Percentiles rank a stretch among this genome's conserved stretches.
These are phyloP conservation scores for Acanthamoeba sp. DNA, from an alignment of 208 protist genomes.

Conservation along the genomic window DNA sequence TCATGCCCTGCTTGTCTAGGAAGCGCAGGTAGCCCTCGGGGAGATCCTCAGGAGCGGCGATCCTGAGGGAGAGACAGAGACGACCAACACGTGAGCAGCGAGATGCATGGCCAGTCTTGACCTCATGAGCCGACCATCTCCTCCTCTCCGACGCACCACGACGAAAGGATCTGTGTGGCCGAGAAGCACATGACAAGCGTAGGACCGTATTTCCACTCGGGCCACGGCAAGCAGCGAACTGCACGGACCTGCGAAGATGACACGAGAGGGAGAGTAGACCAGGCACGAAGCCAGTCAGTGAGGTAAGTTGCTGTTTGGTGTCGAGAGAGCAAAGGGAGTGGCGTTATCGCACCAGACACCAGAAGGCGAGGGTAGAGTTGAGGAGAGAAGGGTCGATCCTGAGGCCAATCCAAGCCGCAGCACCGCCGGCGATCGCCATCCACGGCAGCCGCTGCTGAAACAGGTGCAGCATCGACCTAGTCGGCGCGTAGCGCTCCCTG, in stretches of 20 bases:
- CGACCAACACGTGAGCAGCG: not conserved
- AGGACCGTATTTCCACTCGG: slow-evolving; percentile 17
- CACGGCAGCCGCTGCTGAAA: slow-evolving; percentile 61
- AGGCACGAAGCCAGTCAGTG: no score
- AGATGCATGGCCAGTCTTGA: not conserved
- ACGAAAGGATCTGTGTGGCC: slow-evolving; percentile 47
- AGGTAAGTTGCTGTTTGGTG: not conserved
- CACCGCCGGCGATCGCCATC: slow-evolving; percentile 17
- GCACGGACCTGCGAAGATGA: slow-evolving; percentile 32
- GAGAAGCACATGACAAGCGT: slow-evolving; percentile 61
- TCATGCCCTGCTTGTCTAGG: slow-evolving; percentile 52
- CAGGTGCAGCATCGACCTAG: not conserved
- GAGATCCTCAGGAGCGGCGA: slow-evolving; percentile 28
- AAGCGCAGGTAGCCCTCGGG: slow-evolving; percentile 45
- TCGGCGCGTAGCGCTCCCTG: not conserved
- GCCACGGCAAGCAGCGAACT: slow-evolving; percentile 22
- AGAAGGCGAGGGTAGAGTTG: slow-evolving; percentile 59
- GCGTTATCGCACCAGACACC: slow-evolving; percentile 4
- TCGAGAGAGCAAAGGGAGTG: not conserved
- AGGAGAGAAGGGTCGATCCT: slow-evolving; percentile 52
- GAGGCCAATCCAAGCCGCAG: slow-evolving; percentile 26
- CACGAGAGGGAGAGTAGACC: no score
- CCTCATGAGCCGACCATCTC: no score
- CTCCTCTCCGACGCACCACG: not conserved
- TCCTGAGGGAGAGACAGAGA: not conserved